These are phyloP conservation scores for Symmetrospora coprosmae DNA, from an alignment of 768 basidiomycete genomes.

Conservation along the genomic window DNA sequence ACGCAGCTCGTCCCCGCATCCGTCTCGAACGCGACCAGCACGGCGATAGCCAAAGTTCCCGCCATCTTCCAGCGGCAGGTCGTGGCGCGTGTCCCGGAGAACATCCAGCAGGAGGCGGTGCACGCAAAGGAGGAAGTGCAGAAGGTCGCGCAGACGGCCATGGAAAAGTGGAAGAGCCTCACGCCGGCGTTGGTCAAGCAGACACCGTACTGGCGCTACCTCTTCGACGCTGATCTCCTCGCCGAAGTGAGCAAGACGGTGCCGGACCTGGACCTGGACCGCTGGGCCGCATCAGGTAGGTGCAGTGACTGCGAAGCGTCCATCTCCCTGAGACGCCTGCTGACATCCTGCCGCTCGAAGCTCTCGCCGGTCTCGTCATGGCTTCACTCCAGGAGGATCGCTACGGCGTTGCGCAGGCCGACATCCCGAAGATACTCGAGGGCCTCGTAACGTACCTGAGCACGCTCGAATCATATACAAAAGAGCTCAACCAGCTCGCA, in stretches of 20 bases:
- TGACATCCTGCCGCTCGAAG: conserved; percentile 36
- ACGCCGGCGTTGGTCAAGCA: background rate
- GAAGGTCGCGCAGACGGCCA: background rate
- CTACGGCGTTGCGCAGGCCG: conserved; percentile 69
- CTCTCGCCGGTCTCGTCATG: conserved; percentile 52
- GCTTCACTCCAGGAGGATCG: conserved; percentile 65
- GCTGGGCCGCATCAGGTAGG: conserved; percentile 2
- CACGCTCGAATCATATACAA: conserved; percentile 54
- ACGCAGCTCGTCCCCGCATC: background rate
- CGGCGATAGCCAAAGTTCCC: conserved; percentile 2
- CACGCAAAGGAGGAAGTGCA: background rate
- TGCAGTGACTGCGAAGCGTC: too few species aligned
- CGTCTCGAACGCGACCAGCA: background rate
- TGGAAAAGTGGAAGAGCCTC: background rate
- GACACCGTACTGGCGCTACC: background rate
- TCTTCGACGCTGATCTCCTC: background rate
- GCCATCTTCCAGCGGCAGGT: conserved; percentile 12
- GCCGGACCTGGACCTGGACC: conserved; percentile 6
- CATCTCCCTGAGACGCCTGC: background rate
- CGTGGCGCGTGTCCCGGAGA: background rate
- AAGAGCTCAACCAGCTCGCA: conserved; percentile 41
- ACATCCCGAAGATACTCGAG: conserved; percentile 68
- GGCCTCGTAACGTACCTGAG: conserved; percentile 54
- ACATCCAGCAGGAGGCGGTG: background rate
- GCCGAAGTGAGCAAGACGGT: background rate